Conservation (phyloP, 768 basidiomycete genomes). For the Amanita pseudoporphyria region DNA sequence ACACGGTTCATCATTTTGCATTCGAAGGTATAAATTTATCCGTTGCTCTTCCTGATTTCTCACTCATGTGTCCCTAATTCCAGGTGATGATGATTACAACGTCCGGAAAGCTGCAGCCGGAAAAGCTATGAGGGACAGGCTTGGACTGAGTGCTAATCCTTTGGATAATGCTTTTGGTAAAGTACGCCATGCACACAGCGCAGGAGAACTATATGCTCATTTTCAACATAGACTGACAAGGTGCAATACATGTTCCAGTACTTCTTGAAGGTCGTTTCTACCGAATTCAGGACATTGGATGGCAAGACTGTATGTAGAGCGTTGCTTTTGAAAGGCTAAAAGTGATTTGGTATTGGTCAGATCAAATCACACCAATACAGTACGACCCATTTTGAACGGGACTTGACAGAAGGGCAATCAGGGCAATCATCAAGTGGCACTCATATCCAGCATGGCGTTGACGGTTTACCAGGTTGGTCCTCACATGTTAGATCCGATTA, state of each 20-base stretch:
- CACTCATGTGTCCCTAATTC: not conserved
- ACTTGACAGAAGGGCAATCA: constrained; percentile 53
- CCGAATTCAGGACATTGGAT: constrained; percentile 80
- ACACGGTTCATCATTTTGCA: constrained; percentile 69
- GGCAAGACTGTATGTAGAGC: constrained; percentile 48
- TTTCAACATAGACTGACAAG: constrained; percentile 48
- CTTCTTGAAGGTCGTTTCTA: constrained; percentile 98
- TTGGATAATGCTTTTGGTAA: constrained; percentile 56
- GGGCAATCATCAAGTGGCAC: constrained; percentile 56
- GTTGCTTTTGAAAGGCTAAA: not conserved
- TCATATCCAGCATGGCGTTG: constrained; percentile 62
- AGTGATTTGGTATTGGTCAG: constrained; percentile 21
- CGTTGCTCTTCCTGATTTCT: not conserved
- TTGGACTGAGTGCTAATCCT: constrained; percentile 72
- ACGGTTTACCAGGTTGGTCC: constrained; percentile 53
- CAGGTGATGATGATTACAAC: constrained; percentile 75
- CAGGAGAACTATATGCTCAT: not conserved
- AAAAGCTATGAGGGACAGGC: constrained; percentile 52
- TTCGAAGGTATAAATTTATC: constrained; percentile 45
- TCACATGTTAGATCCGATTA: not conserved
- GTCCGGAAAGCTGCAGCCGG: constrained; percentile 52
- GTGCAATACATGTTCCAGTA: constrained; percentile 96
- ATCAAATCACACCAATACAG: constrained; percentile 93
- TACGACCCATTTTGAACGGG: constrained; percentile 92
- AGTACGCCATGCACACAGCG: constrained; percentile 25